Conservation (phyloP, 2,329 filamentous ascomycete species). For the Periglandula ipomoeae region DNA sequence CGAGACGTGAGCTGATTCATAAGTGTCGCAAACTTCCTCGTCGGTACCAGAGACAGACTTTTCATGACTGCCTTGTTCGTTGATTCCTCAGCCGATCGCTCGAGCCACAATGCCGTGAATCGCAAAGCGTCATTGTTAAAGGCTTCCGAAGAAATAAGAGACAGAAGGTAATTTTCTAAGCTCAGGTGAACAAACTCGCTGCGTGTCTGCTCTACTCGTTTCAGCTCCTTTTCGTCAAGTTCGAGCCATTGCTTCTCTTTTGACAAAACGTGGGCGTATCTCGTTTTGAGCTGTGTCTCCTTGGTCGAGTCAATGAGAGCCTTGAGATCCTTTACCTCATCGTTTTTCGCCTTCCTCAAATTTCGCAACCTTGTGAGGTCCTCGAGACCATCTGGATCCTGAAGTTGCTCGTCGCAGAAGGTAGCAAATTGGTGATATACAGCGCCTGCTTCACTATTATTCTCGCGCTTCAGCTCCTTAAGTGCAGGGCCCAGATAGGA, state of each 20-base stretch:
- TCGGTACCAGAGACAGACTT: conserved; percentile 67
- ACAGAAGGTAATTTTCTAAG: conserved; percentile 85
- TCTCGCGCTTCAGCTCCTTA: conserved; percentile 63
- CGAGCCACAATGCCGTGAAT: conserved; percentile 91
- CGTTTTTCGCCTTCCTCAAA: conserved; percentile 68
- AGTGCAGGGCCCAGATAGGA: conserved; percentile 80
- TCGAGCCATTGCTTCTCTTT: conserved; percentile 83
- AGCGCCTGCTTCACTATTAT: conserved; percentile 63
- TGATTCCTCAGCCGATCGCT: conserved; percentile 64
- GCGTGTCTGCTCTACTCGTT: conserved; percentile 65
- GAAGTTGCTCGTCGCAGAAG: conserved; percentile 91
- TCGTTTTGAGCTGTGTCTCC: conserved; percentile 43
- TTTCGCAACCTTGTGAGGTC: conserved; percentile 75
- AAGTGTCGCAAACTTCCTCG: conserved; percentile 80
- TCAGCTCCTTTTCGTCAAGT: conserved; percentile 82
- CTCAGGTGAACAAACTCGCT: conserved; percentile 80
- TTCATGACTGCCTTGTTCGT: conserved; percentile 70
- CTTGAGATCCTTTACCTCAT: conserved; percentile 69
- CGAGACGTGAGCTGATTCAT: conserved; percentile 98
- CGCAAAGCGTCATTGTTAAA: conserved; percentile 85
- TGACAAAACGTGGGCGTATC: conserved; percentile 50
- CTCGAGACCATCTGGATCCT: conserved; percentile 75
- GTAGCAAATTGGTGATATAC: conserved; percentile 92
- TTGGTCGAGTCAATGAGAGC: conserved; percentile 42
- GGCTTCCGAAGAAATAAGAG: conserved; percentile 74